Conservation (phyloP, 257 asterid species). For the Scutellaria baicalensis region DNA sequence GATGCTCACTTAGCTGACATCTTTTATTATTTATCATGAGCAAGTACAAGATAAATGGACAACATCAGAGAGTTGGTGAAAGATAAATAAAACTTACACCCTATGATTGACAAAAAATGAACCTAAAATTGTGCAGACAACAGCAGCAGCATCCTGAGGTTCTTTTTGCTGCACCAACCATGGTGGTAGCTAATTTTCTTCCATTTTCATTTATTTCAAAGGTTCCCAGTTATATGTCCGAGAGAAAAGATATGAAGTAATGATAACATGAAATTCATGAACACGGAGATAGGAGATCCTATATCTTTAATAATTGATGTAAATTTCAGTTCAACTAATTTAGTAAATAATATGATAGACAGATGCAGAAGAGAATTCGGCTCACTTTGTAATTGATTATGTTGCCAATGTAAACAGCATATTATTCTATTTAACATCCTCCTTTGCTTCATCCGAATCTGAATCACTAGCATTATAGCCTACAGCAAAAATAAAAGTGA, state of each 20-base stretch:
- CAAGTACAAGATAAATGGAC: background rate
- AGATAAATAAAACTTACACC: background rate
- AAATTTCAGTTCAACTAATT: background rate
- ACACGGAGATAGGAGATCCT: background rate
- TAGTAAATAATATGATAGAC: background rate
- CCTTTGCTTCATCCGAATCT: conserved; percentile 62
- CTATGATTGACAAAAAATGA: background rate
- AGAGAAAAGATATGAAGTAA: background rate
- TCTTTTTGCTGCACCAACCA: background rate
- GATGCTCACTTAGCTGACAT: background rate
- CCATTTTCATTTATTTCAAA: background rate
- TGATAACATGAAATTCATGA: background rate
- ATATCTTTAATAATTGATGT: background rate
- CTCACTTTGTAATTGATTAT: conserved; percentile 30
- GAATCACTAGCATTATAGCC: conserved; percentile 93
- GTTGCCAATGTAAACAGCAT: conserved; percentile 2
- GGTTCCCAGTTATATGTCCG: background rate
- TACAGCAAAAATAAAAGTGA: conserved; percentile 15
- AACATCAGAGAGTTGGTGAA: background rate
- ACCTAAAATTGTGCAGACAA: background rate
- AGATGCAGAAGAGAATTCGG: conserved; percentile 14
- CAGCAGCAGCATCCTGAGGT: background rate
- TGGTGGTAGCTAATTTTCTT: background rate
- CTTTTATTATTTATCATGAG: background rate
- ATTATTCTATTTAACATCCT: conserved; percentile 33